phyloP scores from a whole-genome alignment of 2,329 filamentous ascomycete species.

The Endocalyx cinctus region DNA sequence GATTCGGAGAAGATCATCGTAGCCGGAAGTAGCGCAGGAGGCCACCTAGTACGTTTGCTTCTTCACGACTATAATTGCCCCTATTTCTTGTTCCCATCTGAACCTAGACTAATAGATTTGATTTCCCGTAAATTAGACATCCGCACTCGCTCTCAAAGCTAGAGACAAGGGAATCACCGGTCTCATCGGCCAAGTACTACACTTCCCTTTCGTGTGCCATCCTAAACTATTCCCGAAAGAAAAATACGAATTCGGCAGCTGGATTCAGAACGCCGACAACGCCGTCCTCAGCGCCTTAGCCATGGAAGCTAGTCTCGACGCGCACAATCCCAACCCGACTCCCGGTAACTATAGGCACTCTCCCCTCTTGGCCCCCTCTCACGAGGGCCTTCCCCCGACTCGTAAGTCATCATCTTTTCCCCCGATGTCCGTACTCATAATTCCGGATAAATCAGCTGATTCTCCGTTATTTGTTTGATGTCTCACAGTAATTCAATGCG shows the following conservation, averaged over 20 bases:
- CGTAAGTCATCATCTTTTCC: slow-evolving; percentile 4
- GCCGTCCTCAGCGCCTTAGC: slow-evolving; percentile 6
- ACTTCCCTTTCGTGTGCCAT: slow-evolving; percentile 11
- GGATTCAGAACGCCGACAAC: slow-evolving; percentile 10
- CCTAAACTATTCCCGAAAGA: slow-evolving; percentile 8
- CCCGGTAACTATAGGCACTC: slow-evolving; percentile 10
- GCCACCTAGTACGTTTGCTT: slow-evolving; percentile 4
- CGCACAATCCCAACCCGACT: slow-evolving; percentile 6
- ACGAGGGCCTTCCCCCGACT: slow-evolving; percentile 8
- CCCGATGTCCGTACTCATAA: too few relatives aligned
- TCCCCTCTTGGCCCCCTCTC: slow-evolving; percentile 8
- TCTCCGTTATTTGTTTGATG: too few relatives aligned
- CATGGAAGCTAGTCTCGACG: slow-evolving; percentile 6
- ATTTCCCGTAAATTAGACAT: too few relatives aligned
- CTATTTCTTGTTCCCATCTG: neutral
- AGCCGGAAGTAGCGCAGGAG: slow-evolving; percentile 11
- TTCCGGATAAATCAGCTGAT: too few relatives aligned
- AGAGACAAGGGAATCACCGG: slow-evolving; percentile 8
- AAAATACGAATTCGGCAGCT: slow-evolving; percentile 11
- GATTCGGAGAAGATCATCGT: slow-evolving; percentile 11
- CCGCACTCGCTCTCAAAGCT: slow-evolving; percentile 4
- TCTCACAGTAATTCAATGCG: slow-evolving; percentile 12
- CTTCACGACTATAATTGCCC: neutral
- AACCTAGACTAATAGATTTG: too few relatives aligned
- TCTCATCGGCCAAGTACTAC: slow-evolving; percentile 11